Evolutionary conservation across 768 basidiomycete species (phyloP).

Genomic region (Amanita inopinata): DNA sequence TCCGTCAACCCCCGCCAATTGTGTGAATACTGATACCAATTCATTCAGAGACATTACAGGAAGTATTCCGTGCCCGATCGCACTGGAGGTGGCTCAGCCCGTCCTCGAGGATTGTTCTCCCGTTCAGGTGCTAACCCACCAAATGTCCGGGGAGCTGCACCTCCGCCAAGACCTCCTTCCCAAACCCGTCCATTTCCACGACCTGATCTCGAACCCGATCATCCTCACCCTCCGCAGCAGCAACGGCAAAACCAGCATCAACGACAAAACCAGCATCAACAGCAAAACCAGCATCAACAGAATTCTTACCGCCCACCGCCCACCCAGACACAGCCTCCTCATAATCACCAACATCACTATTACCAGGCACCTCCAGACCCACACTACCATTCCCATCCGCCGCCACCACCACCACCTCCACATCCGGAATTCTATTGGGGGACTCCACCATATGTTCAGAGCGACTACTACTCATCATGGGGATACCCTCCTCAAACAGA

Average conservation of each 20-base stretch:
- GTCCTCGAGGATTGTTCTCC: constrained; percentile 39
- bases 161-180: constrained; percentile 26
- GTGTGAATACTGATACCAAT: background rate
- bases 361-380: constrained; percentile 9
- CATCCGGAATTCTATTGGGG: constrained; percentile 11
- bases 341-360: constrained; percentile 9
- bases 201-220: constrained; percentile 51
- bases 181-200: constrained; percentile 38
- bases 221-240: constrained; percentile 18
- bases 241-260: constrained; percentile 16
- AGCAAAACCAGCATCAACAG: constrained; percentile 12
- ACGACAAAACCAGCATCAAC: constrained; percentile 13
- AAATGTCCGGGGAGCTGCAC: constrained; percentile 10
- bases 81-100: constrained; percentile 15
- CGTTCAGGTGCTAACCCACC: constrained; percentile 24
- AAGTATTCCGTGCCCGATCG: constrained; percentile 50
- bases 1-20: background rate
- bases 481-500: constrained; percentile 3
- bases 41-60: constrained; percentile 45
- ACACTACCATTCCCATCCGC: constrained; percentile 11
- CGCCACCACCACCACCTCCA: constrained; percentile 14
- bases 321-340: constrained; percentile 8
- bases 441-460: background rate
- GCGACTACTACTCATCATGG: background rate
- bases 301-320: too few species aligned